Conservation (phyloP, 768 basidiomycete genomes). For the Amanita fuliginea region DNA sequence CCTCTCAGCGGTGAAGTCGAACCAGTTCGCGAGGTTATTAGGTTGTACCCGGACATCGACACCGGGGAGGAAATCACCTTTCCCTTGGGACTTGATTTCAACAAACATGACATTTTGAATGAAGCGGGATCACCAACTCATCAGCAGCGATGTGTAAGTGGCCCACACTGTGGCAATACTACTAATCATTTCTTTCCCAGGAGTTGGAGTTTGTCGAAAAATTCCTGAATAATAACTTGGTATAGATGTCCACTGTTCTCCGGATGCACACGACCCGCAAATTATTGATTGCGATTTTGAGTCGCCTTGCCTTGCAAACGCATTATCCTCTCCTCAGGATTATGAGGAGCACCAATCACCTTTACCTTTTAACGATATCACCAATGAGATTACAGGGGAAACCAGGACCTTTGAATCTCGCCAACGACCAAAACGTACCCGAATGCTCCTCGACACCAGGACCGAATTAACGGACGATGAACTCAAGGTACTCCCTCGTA, state of each 20-base stretch:
- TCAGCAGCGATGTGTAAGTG: not conserved
- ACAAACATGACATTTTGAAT: not conserved
- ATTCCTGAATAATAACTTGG: not conserved
- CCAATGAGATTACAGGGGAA: constrained; percentile 14
- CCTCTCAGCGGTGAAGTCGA: not conserved
- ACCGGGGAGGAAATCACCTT: not conserved
- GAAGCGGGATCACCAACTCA: not conserved
- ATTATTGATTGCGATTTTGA: not conserved
- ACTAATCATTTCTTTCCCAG: not conserved
- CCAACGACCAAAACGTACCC: constrained; percentile 30
- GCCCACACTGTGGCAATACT: not conserved
- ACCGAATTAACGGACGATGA: constrained; percentile 80
- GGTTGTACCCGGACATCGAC: not conserved
- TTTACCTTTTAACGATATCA: constrained; percentile 7
- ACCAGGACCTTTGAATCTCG: not conserved
- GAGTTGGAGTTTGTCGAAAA: too few relatives aligned
- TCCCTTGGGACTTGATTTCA: not conserved
- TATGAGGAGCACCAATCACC: constrained; percentile 5
- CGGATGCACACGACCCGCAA: not conserved
- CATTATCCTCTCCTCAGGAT: not conserved
- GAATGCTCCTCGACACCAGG: constrained; percentile 55
- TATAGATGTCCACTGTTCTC: not conserved
- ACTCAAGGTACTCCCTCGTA: constrained; percentile 38
- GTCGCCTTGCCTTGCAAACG: not conserved
- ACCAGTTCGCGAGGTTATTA: not conserved